Evolutionary conservation across 495 filamentous ascomycete species (phyloP).

Genomic region (Aspergillus baeticus): DNA sequence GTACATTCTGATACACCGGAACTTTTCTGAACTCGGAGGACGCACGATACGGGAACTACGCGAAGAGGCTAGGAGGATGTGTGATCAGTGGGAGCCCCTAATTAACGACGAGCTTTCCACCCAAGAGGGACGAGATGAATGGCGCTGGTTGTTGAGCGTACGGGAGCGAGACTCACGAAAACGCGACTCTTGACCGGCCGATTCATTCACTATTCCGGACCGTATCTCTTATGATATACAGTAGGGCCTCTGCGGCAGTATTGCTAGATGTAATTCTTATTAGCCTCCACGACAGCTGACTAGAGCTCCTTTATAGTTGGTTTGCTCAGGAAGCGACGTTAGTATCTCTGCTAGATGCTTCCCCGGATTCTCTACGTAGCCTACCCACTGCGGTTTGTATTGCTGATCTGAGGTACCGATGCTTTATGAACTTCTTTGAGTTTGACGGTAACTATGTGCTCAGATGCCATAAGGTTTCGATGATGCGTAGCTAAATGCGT

Average conservation of each 20-base stretch:
- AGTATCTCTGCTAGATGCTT: not conserved
- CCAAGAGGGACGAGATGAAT: conserved; percentile 23
- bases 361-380: too few relatives aligned
- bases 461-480: not conserved
- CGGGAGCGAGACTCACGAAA: not conserved
- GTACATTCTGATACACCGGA: conserved; percentile 17
- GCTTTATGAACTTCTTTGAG: too few relatives aligned
- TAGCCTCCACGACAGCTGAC: too few relatives aligned
- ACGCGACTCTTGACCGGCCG: not conserved
- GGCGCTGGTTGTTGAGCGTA: conserved; percentile 23
- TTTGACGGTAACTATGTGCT: too few relatives aligned
- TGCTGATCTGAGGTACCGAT: too few relatives aligned
- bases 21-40: conserved; percentile 11
- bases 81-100: not conserved
- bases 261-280: too few relatives aligned
- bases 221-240: not conserved
- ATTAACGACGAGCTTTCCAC: conserved; percentile 10
- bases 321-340: too few relatives aligned
- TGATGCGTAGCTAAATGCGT: not conserved
- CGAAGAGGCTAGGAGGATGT: conserved; percentile 10
- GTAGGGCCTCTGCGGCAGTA: not conserved
- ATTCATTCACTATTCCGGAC: not conserved
- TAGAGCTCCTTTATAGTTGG: too few relatives aligned
- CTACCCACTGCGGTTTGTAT: too few relatives aligned
- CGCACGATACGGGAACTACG: conserved; percentile 17